Base-by-base conservation (phyloP, 2,329 filamentous ascomycete species). In the Cadophora sp. region DNA sequence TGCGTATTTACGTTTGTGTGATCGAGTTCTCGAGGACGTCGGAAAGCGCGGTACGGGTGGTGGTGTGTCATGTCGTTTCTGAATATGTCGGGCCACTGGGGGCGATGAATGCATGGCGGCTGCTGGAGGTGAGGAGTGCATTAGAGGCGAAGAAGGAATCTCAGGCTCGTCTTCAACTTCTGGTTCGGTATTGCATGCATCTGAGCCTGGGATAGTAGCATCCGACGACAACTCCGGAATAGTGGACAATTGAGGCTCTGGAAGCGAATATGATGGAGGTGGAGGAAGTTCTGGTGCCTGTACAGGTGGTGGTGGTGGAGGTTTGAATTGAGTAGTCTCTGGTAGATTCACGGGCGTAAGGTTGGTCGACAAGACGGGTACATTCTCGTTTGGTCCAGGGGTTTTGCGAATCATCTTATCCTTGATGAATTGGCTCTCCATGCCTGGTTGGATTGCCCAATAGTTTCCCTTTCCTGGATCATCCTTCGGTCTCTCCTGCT, bases 381-480 rank as follows among this genome's bases (percentile, higher is more conserved):
- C 74, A 73, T 84, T 90, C 78, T 86, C 88, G 70, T 81, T 85
- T 72, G 80, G 84, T 68, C 80, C 84, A 64, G 80, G 82, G 65
- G 81, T 79, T 76, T 89, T 90, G 70, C 90, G 85, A 22, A 83
- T 80, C 6, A 89, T 85, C 83, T 95, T 97, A 77, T 96, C 92
- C 80, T 95, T 96, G 79, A 97, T 85, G 78, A 97, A 98, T 72
- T 93, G 89, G 68, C 88, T 86, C 81, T 98, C 96, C 81, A 92
- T 93, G 20, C 95, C 95, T n/a, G 89, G 85, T 75, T 94, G 89
- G 75, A 99, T 97, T 51, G 89, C 88, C 96, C 96, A 98, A 81
- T 98, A 98, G 79, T 97, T 95, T 51, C 96, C 96, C 80, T 98
- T 98, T 74, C 96, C 96, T 3, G 95, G 94, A 75, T 98, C 96